Base-by-base conservation (phyloP, 169 alveolate species). In the Besnoitia besnoiti region DNA sequence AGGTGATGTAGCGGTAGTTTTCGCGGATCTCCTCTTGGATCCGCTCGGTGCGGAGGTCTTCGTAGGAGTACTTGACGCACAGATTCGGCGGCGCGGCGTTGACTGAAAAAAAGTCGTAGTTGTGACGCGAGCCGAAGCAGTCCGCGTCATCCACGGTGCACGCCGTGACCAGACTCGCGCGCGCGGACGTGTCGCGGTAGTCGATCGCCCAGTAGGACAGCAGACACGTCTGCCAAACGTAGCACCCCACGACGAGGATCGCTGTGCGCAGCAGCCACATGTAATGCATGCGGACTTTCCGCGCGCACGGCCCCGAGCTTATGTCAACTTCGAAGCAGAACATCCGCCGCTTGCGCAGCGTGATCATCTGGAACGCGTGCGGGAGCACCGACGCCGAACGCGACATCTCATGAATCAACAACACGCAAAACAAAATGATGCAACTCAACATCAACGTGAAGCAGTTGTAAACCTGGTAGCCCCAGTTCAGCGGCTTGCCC, bases 291-390 rank as follows among this genome's bases (percentile, higher is more conserved):
- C 94, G 94, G 47, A 85, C 92, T 89, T 91, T 84, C 49, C 85
- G 94, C 35, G 94, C 92, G 37, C 50, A 84, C 30, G 90, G 46
- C 30, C 94, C 92, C 44, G 92, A 51, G 12, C 91, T 51, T 82
- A 91, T 91, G 89, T 91, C 94, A 14, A 91, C 91, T 33, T 91
- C 94, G 82, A 91, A 91, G 75, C 94, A 91, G 89, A 73, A 90
- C 92, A 91, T 84, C 51, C 94, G 76, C 27, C 94, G 77, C 84
- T 50, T 62, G 50, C 85, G 91, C 49, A 91, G 80, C 27, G 92
- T 84, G 39, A 91, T 85, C 94, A 91, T 91, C 49, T 84, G 91
- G 55, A n/a, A 91, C 35, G 92, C 92, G 24, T 85, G 94, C 37
- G 94, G 94, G 49, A 91, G 88, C n/a, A 91, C 46, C n/a, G 94